These are phyloP conservation scores for Arthrocladium fulminans DNA, from an alignment of 2,329 filamentous ascomycete genomes.

Conservation along the genomic window DNA sequence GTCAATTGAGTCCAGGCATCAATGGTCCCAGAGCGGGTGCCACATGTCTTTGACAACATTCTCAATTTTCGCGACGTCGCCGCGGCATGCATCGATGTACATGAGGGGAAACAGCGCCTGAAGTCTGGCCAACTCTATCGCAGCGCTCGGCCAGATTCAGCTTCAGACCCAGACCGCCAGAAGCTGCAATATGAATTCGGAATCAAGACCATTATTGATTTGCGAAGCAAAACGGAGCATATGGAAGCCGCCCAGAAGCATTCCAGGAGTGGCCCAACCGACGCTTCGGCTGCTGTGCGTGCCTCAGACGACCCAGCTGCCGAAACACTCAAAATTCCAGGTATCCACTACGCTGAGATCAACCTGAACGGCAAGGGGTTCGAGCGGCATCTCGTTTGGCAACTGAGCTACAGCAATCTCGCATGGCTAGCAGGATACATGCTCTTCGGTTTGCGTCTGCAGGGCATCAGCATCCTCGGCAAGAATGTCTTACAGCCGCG, in stretches of 20 bases:
- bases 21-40: background rate
- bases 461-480: slow-evolving; percentile 62
- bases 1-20: background rate
- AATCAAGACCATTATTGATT: slow-evolving; percentile 66
- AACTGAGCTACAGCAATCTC: slow-evolving; percentile 54
- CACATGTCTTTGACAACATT: slow-evolving; percentile 45
- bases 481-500: slow-evolving; percentile 61
- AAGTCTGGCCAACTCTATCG: slow-evolving; percentile 59
- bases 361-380: slow-evolving; percentile 66
- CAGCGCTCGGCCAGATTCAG: slow-evolving; percentile 63
- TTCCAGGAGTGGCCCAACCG: slow-evolving; percentile 31
- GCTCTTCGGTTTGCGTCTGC: slow-evolving; percentile 56
- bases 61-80: slow-evolving; percentile 73
- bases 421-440: slow-evolving; percentile 55
- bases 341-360: slow-evolving; percentile 56
- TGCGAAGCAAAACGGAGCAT: slow-evolving; percentile 73
- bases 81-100: slow-evolving; percentile 27
- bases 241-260: slow-evolving; percentile 58
- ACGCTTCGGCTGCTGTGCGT: slow-evolving; percentile 35
- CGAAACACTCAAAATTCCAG: slow-evolving; percentile 53
- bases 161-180: slow-evolving; percentile 55
- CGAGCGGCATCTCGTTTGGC: slow-evolving; percentile 57
- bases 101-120: slow-evolving; percentile 26
- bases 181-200: slow-evolving; percentile 51
- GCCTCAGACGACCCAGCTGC: slow-evolving; percentile 44